phyloP scores from a whole-genome alignment of 108 stramenopile species.

The Conticribra guillardii region DNA sequence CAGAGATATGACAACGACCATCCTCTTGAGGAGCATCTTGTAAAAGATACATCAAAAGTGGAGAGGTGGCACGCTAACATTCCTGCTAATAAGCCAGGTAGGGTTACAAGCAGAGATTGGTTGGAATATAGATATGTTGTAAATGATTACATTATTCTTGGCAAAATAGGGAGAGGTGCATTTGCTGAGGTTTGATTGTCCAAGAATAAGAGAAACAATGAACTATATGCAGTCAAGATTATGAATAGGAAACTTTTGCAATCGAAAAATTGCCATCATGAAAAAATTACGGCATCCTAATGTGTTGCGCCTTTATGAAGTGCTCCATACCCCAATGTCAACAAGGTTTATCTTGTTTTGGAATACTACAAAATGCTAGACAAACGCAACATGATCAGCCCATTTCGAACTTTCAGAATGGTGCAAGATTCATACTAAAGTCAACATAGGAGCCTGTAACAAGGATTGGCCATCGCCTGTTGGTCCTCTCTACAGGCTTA shows the following conservation, averaged over 20 bases:
- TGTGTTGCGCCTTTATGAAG: constrained; percentile 34
- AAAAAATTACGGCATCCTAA: constrained; percentile 37
- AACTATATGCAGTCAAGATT: constrained; percentile 72
- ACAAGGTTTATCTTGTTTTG: constrained; percentile 80
- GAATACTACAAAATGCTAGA: constrained; percentile 73
- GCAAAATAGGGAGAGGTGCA: constrained; percentile 62
- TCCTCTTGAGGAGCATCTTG: not conserved
- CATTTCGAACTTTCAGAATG: too few relatives aligned
- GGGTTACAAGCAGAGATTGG: constrained; percentile 26
- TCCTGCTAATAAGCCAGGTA: constrained; percentile 18
- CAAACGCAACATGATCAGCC: too few relatives aligned
- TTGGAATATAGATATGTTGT: constrained; percentile 51
- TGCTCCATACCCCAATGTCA: constrained; percentile 60
- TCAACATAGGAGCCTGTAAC: too few relatives aligned
- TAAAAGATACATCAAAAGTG: constrained; percentile 15
- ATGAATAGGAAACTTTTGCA: constrained; percentile 57
- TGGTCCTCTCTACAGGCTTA: too few relatives aligned
- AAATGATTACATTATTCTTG: constrained; percentile 75
- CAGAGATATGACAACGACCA: not conserved
- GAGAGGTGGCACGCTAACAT: constrained; percentile 26
- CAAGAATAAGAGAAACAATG: constrained; percentile 61
- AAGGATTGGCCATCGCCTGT: too few relatives aligned
- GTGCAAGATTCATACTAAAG: too few relatives aligned
- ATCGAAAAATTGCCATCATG: constrained; percentile 77
- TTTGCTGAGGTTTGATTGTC: constrained; percentile 71